Conservation (phyloP, 2,329 filamentous ascomycete genomes). For the Microsporum audouinii region DNA sequence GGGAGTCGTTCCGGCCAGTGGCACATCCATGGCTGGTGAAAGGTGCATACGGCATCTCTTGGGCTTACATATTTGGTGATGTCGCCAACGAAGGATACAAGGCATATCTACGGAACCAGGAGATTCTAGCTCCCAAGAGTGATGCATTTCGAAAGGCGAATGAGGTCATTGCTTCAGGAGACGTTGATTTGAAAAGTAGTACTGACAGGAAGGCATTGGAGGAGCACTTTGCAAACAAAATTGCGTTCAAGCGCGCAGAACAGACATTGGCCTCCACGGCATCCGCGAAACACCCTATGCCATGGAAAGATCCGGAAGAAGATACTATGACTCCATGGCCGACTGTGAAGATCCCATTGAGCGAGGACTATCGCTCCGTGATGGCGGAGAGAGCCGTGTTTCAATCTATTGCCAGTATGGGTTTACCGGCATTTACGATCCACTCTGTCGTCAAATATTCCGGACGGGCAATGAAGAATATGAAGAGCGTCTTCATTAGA, state of each 20-base stretch:
- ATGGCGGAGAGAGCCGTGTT: constrained; percentile 88
- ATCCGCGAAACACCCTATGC: constrained; percentile 16
- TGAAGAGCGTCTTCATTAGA: constrained; percentile 61
- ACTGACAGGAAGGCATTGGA: constrained; percentile 6
- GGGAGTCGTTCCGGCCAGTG: constrained; percentile 87
- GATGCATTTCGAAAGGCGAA: constrained; percentile 35
- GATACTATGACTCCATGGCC: constrained; percentile 27
- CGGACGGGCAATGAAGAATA: constrained; percentile 69
- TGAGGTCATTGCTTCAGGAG: background rate
- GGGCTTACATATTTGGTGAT: constrained; percentile 85
- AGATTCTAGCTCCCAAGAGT: constrained; percentile 55
- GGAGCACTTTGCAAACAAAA: constrained; percentile 4
- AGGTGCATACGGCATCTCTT: constrained; percentile 78
- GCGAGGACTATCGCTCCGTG: constrained; percentile 83
- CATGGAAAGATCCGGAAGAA: constrained; percentile 20
- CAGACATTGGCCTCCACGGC: constrained; percentile 5
- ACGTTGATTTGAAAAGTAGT: constrained; percentile 6
- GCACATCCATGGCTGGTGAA: constrained; percentile 75
- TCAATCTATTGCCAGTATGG: constrained; percentile 86
- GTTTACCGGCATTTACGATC: constrained; percentile 82
- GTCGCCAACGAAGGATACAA: constrained; percentile 92
- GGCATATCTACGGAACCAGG: constrained; percentile 78
- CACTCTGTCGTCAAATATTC: constrained; percentile 87
- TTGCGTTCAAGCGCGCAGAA: background rate
- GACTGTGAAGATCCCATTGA: constrained; percentile 49